Percentiles rank a stretch among this genome's conserved stretches.
These are phyloP conservation scores for Penicillium sp. DNA, from an alignment of 2,329 filamentous ascomycete genomes.

Conservation along the genomic window DNA sequence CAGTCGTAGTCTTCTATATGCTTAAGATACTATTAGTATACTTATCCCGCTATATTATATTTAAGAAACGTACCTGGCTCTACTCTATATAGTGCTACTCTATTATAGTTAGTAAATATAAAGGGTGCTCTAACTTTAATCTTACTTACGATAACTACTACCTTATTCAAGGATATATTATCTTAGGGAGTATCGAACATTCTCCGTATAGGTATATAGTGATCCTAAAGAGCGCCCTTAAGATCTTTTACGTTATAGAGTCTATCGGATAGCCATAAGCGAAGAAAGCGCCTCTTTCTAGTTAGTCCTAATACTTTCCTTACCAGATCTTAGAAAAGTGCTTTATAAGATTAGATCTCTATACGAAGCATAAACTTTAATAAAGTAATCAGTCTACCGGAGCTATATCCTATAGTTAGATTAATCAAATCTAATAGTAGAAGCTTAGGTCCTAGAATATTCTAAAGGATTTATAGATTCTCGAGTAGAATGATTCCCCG, in stretches of 20 bases:
- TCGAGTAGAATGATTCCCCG: not conserved
- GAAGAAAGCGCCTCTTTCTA: not conserved
- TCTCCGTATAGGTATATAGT: not conserved
- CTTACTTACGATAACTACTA: not conserved
- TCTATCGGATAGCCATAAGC: not conserved
- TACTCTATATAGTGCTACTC: not conserved
- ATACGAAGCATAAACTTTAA: not conserved
- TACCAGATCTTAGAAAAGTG: not conserved
- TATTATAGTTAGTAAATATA: not conserved
- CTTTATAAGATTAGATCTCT: not conserved
- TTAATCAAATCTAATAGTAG: not conserved
- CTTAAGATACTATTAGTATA: not conserved
- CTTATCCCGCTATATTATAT: not conserved
- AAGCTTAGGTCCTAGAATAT: not conserved
- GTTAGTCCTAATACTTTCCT: not conserved
- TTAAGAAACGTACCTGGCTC: not conserved
- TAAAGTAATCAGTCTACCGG: not conserved
- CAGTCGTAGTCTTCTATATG: not conserved
- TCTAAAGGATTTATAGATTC: not conserved
- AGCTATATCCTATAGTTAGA: not conserved
- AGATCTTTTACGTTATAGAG: not conserved
- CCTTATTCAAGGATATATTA: not conserved
- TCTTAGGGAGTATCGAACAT: not conserved
- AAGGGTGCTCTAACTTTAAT: not conserved
- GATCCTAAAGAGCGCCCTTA: not conserved